Evolutionary conservation across 2,329 filamentous ascomycete species (phyloP).

Genomic region (Orbilia javanica): DNA sequence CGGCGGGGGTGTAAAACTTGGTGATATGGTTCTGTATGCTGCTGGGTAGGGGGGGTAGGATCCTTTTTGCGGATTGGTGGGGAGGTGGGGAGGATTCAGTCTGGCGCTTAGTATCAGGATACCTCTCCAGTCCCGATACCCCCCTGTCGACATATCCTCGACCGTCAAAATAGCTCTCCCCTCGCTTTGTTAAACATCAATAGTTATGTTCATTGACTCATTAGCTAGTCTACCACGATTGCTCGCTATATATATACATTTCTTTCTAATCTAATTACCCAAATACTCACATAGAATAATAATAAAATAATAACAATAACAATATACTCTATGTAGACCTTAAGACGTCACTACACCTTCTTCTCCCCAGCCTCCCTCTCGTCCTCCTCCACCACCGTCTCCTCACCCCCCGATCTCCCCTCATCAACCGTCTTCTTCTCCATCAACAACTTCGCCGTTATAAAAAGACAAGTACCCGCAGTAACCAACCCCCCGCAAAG

Average conservation of each 20-base stretch:
- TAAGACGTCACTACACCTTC: not conserved
- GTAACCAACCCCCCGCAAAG: constrained; percentile 44
- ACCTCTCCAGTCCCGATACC: too few relatives aligned
- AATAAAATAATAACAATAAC: not conserved
- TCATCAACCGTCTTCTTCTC: not conserved
- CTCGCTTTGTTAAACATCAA: not conserved
- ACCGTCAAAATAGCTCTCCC: too few relatives aligned
- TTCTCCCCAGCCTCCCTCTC: not conserved
- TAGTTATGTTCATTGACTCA: not conserved
- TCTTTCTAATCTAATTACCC: constrained; percentile 4
- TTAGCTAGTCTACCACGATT: not conserved
- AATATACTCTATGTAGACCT: too few relatives aligned
- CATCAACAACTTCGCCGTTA: constrained; percentile 30
- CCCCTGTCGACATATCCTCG: too few relatives aligned
- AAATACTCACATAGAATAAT: not conserved
- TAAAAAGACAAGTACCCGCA: constrained; percentile 27
- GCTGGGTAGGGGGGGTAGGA: not conserved
- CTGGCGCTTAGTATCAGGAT: not conserved
- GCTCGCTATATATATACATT: constrained; percentile 10
- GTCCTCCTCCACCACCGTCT: not conserved
- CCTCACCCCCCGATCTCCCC: not conserved
- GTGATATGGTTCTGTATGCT: not conserved
- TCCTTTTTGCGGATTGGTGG: not conserved
- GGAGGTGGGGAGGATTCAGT: not conserved
- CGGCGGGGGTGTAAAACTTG: not conserved